phyloP scores from a whole-genome alignment of 495 filamentous ascomycete species.

The Penicillium maclennaniae region DNA sequence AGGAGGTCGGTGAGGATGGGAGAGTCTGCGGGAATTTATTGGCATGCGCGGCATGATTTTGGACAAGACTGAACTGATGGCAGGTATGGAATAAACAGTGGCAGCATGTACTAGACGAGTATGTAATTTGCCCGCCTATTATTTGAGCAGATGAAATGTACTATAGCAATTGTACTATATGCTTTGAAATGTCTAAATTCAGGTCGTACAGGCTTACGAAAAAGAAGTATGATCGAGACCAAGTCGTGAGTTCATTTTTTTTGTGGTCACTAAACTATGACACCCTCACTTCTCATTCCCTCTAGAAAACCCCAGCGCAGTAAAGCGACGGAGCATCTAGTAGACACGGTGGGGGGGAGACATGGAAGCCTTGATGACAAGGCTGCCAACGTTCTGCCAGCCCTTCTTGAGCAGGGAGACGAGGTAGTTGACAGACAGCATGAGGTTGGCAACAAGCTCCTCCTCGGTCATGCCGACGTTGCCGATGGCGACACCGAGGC shows the following conservation, averaged over 20 bases:
- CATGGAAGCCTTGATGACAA: constrained; percentile 99
- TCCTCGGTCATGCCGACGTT: constrained; percentile 97
- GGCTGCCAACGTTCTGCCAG: constrained; percentile 99
- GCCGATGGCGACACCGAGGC: constrained; percentile 97
- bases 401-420: constrained; percentile 99
- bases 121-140: not conserved
- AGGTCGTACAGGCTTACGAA: not conserved
- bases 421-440: constrained; percentile 98
- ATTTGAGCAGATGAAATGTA: not conserved
- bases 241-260: constrained; percentile 39
- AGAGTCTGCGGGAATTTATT: constrained; percentile 74
- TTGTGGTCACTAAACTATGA: constrained; percentile 31
- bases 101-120: constrained; percentile 8
- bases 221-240: constrained; percentile 14
- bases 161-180: not conserved
- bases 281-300: constrained; percentile 30
- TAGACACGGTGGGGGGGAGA: constrained; percentile 94
- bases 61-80: constrained; percentile 82
- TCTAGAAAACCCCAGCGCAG: constrained; percentile 26
- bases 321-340: constrained; percentile 54
- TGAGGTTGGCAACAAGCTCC: constrained; percentile 92
- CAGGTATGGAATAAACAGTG: constrained; percentile 68
- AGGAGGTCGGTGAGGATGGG: constrained; percentile 89
- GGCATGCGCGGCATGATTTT: constrained; percentile 80
- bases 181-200: not conserved